A percentile compares a stretch with the other conserved stretches of the same genome.
Conservation (phyloP, 2,329 filamentous ascomycete species). For the Pseudopithomyces maydicus region DNA sequence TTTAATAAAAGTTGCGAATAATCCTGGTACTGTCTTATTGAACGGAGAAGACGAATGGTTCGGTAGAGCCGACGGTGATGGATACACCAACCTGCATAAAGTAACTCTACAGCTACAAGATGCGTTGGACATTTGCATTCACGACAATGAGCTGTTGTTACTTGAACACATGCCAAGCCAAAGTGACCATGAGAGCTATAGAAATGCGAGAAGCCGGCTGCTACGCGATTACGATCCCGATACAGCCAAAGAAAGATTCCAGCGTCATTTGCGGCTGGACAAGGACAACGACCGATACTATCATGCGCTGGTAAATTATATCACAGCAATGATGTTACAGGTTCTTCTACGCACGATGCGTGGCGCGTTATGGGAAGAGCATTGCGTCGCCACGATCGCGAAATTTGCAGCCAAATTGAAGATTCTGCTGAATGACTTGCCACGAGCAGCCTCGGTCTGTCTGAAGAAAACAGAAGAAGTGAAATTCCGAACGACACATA, state of each 20-base stretch:
- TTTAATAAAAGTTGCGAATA: neutral
- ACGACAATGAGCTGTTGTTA: neutral
- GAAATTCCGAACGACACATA: neutral
- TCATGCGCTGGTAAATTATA: neutral
- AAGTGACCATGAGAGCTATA: neutral
- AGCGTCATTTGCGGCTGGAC: constrained; percentile 1
- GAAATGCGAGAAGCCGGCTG: neutral
- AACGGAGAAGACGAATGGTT: neutral
- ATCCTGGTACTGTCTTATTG: neutral
- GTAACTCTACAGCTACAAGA: neutral
- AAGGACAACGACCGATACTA: neutral
- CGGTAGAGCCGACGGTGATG: neutral
- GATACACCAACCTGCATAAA: constrained; percentile 3
- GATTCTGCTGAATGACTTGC: neutral
- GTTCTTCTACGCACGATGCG: neutral
- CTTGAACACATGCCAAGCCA: constrained; percentile 5
- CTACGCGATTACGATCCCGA: constrained; percentile 2
- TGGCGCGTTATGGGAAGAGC: neutral
- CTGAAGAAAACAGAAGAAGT: neutral
- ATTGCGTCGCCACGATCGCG: constrained; percentile 1
- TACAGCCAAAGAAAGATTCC: constrained; percentile 1
- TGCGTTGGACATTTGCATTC: constrained; percentile 1
- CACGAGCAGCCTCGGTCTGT: neutral
- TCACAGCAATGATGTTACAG: neutral
- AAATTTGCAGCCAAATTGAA: constrained; percentile 3